phyloP scores from a whole-genome alignment of 805 yeast species.

The Saccharomyces cerevisiae region DNA sequence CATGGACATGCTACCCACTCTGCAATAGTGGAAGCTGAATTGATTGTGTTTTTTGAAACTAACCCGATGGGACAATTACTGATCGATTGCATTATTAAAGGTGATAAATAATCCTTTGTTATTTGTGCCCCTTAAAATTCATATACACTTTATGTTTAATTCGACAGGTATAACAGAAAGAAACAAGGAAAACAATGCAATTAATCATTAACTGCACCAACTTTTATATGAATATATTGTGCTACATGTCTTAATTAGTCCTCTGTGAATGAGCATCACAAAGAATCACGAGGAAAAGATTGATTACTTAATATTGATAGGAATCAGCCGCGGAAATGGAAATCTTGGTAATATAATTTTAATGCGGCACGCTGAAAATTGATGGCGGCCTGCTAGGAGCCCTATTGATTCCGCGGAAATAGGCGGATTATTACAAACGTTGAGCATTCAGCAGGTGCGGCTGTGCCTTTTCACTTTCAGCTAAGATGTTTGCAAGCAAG shows the following conservation, averaged over 20 bases:
- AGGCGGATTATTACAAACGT: neutral
- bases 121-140: neutral
- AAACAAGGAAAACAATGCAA: neutral
- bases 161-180: neutral
- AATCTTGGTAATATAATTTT: neutral
- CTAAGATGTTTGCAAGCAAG: neutral
- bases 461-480: neutral
- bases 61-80: neutral
- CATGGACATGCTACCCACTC: neutral
- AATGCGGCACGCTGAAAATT: neutral
- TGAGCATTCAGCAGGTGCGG: neutral
- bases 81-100: neutral
- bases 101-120: neutral
- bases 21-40: neutral
- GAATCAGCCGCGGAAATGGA: neutral
- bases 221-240: neutral
- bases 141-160: neutral
- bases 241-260: neutral
- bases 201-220: neutral
- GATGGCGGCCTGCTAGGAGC: neutral
- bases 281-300: neutral
- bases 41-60: neutral
- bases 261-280: neutral
- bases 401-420: neutral
- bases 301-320: neutral